These are phyloP conservation scores for Fomitopsis pinicola DNA, from an alignment of 1,284 basidiomycete genomes.

Conservation along the genomic window DNA sequence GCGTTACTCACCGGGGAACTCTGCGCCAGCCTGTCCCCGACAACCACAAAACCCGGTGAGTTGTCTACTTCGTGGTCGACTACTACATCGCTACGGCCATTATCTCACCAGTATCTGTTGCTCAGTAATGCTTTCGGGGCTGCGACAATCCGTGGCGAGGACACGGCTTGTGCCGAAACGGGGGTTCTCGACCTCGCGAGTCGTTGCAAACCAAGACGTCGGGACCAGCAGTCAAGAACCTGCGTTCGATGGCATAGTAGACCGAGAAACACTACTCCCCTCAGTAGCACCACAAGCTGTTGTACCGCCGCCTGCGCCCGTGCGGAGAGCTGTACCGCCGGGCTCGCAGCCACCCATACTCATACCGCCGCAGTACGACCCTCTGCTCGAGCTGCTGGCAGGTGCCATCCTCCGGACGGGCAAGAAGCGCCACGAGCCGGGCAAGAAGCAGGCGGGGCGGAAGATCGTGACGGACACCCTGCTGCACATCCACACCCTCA, in stretches of 20 bases:
- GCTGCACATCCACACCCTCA: conserved; percentile 68
- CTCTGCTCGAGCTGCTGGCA: conserved; percentile 70
- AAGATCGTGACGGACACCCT: conserved; percentile 59
- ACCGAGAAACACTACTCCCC: background rate
- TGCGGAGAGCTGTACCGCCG: background rate
- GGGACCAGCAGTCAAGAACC: background rate
- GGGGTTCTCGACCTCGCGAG: background rate
- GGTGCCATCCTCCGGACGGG: conserved; percentile 67
- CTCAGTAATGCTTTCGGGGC: background rate
- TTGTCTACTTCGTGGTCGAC: no score
- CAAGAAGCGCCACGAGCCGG: conserved; percentile 49
- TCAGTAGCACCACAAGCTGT: background rate
- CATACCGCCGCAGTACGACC: conserved; percentile 74
- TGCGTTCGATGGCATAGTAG: background rate
- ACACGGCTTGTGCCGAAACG: background rate
- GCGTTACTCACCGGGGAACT: no score
- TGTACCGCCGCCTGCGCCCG: background rate
- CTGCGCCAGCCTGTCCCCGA: no score
- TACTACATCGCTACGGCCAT: no score
- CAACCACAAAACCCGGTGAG: no score
- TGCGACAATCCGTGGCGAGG: background rate
- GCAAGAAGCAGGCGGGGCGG: conserved; percentile 64
- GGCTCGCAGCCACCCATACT: conserved; percentile 22
- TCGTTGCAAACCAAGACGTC: background rate
- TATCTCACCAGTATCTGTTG: background rate